Evolutionary conservation across 495 filamentous ascomycete genomes (phyloP), one percentile per base, ranked within the genome.

Genomic region (Daldinia caldariorum): DNA sequence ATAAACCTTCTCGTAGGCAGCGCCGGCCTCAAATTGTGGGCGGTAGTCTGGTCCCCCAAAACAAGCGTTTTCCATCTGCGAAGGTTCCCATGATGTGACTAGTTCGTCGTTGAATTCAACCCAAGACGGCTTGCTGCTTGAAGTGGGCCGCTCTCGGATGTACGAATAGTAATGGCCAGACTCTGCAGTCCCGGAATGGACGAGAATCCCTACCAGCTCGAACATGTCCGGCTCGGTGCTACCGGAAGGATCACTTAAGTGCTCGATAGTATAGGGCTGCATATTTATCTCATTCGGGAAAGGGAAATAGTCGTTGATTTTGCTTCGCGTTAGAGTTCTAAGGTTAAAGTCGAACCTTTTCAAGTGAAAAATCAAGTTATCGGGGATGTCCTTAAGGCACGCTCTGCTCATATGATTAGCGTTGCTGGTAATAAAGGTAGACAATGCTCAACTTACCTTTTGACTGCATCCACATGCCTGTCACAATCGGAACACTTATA

Each of bases 151-250:
- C 76, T 97, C 91, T 20, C 93, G 91, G 58, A 94, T 91, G 79
- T 91, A 98, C 0, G 95, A 97, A 78, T 97, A 98, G 78, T 99
- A 99, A 77, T 99, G 95, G 0, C 95, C 95, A 14, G 92, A 94
- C 76, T 98, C 94, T 14, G 95, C 94, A 12, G 91, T 97, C 22
- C 95, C 95, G 35, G 88, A 91, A 76, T 99, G 95, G 5, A 98
- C 93, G 13, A 99, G 86, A 29, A 98, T 86, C 10, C 95, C 95
- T 16, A 97, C 94, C 5, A 99, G 83, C 74, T 97, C 92, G 74
- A 98, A 99, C 6, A 92, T 73, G 78, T 99, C 95, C 8, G 75
- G 67, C 53, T 85, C 79, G 26, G 84, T 72, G 9, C 75, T 76
- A 6, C 83, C 80, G 8, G 82, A 78, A 14, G 86, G 84, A 38